Conservation (phyloP, 129 eudicot species). For the Pseudognaphalium luteoalbum region DNA sequence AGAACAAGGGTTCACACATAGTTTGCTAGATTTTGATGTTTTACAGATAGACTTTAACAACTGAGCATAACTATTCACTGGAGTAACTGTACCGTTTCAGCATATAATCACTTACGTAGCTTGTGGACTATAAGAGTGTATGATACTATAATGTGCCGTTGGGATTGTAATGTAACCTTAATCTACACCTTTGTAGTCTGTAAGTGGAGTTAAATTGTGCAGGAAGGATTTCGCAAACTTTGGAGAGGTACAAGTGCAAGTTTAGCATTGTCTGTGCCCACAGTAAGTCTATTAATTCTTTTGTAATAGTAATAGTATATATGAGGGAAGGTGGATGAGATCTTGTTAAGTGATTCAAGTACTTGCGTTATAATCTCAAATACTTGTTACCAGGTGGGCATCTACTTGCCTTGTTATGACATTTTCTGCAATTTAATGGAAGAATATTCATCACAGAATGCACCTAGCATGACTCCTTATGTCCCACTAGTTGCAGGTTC, state of each 20-base stretch:
- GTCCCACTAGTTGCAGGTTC: slow-evolving; percentile 91
- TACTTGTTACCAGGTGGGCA: slow-evolving; percentile 65
- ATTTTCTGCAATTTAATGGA: slow-evolving; percentile 70
- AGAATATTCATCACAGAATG: slow-evolving; percentile 45
- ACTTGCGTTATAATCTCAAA: not conserved
- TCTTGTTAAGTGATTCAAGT: not conserved
- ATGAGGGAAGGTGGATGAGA: not conserved
- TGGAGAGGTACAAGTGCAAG: slow-evolving; percentile 98
- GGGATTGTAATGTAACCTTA: not conserved
- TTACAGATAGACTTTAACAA: not conserved
- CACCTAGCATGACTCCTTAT: slow-evolving; percentile 57
- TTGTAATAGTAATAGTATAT: not conserved
- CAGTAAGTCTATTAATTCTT: slow-evolving; percentile 46
- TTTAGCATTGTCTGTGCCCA: slow-evolving; percentile 78
- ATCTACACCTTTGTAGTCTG: not conserved
- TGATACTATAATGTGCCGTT: slow-evolving; percentile 19
- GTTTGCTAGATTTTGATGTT: not conserved
- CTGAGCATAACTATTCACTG: not conserved
- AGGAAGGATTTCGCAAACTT: slow-evolving; percentile 80
- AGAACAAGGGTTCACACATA: not conserved
- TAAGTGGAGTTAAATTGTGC: slow-evolving; percentile 27
- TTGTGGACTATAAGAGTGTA: not conserved
- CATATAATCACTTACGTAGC: not conserved
- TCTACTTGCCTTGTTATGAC: slow-evolving; percentile 90
- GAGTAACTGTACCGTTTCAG: not conserved